These are phyloP conservation scores for Sporothrix mexicana DNA, from an alignment of 2,329 filamentous ascomycete genomes.

Conservation along the genomic window DNA sequence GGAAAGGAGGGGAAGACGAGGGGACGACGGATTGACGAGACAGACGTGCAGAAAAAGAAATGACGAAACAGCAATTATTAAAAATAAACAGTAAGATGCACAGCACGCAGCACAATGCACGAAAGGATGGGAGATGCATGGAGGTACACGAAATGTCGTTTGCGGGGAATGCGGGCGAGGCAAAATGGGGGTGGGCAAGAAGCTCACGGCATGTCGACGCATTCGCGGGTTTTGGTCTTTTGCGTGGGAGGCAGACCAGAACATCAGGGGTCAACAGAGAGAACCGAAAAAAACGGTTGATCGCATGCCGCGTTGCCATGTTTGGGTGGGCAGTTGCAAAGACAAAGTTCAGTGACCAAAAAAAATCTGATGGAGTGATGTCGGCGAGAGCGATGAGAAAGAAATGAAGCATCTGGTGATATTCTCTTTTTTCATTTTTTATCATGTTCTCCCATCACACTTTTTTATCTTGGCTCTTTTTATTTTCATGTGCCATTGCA, in stretches of 20 bases:
- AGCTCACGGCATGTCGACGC: slow-evolving; percentile 2
- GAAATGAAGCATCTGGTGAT: background rate
- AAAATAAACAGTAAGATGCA: background rate
- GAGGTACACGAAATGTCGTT: slow-evolving; percentile 13
- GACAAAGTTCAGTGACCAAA: background rate
- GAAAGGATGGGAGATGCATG: background rate
- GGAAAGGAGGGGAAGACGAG: background rate
- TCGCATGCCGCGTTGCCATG: slow-evolving; percentile 21
- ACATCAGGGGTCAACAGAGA: background rate
- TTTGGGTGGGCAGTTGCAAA: background rate
- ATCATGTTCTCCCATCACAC: too few relatives aligned
- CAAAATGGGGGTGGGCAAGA: background rate
- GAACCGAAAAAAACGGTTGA: background rate
- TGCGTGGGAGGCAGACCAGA: slow-evolving; percentile 11
- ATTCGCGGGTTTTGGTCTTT: background rate
- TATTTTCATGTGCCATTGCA: background rate
- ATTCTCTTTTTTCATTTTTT: background rate
- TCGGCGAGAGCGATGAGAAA: slow-evolving; percentile 5
- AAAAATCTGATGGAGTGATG: too few relatives aligned
- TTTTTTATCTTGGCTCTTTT: background rate
- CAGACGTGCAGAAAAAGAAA: background rate
- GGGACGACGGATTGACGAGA: background rate
- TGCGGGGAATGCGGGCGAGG: slow-evolving; percentile 12
- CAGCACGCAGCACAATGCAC: background rate
- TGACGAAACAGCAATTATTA: background rate